Conservation (phyloP, 2,329 filamentous ascomycete species). For the Colletotrichum sp. region DNA sequence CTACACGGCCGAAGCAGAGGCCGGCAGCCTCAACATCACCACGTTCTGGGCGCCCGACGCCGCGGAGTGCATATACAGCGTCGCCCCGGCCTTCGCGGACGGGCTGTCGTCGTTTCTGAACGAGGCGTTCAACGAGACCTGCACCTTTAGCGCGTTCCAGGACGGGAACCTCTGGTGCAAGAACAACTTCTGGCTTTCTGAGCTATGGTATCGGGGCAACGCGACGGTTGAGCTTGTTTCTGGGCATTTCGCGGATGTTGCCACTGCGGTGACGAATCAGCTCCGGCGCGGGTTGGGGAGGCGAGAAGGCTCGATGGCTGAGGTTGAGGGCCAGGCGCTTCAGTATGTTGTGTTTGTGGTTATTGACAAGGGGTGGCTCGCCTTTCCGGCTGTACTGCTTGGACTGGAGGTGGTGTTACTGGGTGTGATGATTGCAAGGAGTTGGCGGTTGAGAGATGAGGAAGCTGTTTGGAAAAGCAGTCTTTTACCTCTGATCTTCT, state of each 20-base stretch:
- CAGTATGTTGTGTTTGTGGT: neutral
- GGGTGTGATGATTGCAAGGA: neutral
- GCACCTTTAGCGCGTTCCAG: neutral
- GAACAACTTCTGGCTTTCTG: neutral
- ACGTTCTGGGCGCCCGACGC: neutral
- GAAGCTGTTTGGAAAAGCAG: neutral
- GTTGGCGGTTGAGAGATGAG: neutral
- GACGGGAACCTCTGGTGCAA: neutral
- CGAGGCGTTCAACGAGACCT: neutral
- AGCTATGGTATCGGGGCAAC: neutral
- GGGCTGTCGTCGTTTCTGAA: neutral
- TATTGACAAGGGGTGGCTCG: neutral
- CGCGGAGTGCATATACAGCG: neutral
- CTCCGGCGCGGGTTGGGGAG: neutral
- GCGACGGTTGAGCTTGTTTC: neutral
- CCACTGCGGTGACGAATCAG: neutral
- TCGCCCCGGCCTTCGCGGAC: neutral
- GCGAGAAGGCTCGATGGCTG: fast-evolving
- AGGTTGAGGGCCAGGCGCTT: neutral
- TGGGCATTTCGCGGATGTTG: neutral
- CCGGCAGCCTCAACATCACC: neutral
- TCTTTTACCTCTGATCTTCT: neutral
- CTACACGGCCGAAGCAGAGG: neutral
- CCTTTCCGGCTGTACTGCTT: neutral
- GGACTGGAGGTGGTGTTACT: neutral